These are phyloP conservation scores for Psidium guajava DNA, from an alignment of 345 rosid species.

Conservation along the genomic window DNA sequence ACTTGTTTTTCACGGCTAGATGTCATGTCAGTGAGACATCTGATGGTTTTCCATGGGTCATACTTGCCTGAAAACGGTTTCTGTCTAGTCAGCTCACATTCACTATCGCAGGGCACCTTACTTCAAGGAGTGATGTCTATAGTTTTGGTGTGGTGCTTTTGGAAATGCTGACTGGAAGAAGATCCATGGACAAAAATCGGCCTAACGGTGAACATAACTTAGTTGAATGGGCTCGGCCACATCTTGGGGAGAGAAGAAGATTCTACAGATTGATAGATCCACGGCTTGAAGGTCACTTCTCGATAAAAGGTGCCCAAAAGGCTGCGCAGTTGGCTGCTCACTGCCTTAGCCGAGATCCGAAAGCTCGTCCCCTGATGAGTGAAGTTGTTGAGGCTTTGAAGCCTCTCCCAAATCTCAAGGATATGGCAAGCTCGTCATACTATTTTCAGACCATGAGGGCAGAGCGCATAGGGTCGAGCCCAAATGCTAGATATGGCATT, in stretches of 20 bases:
- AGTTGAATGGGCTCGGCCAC: constrained; percentile 44
- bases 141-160: constrained; percentile 42
- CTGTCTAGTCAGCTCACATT: not conserved
- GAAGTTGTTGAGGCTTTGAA: constrained; percentile 32
- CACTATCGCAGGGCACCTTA: constrained; percentile 28
- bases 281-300: constrained; percentile 38
- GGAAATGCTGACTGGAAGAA: constrained; percentile 37
- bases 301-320: constrained; percentile 36
- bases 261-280: constrained; percentile 32
- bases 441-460: constrained; percentile 22
- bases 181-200: constrained; percentile 42
- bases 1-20: not conserved
- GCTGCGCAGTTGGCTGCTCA: constrained; percentile 38
- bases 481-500: constrained; percentile 10
- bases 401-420: constrained; percentile 31
- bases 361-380: constrained; percentile 41
- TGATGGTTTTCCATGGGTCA: not conserved
- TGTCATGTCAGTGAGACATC: not conserved
- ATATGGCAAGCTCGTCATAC: constrained; percentile 41
- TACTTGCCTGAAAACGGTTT: not conserved
- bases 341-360: constrained; percentile 41
- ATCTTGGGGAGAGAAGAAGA: constrained; percentile 30
- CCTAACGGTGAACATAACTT: constrained; percentile 39
- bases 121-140: constrained; percentile 41
- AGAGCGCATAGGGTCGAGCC: constrained; percentile 6